Conservation (phyloP, 306 rosid species). For the Prunus campanulata region DNA sequence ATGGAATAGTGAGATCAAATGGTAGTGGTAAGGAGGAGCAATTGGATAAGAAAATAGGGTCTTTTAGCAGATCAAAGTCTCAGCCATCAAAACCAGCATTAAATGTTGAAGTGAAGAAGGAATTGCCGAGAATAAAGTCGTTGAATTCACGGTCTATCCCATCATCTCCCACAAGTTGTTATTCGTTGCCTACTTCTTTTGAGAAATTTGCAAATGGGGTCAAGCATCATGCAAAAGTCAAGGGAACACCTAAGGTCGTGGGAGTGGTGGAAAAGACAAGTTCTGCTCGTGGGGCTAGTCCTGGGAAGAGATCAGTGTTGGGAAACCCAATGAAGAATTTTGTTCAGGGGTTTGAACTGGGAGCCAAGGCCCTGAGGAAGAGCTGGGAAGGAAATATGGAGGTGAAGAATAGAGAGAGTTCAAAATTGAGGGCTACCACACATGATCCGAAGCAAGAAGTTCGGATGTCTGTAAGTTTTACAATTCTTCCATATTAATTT, state of each 20-base stretch:
- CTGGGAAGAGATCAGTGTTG: slow-evolving; percentile 43
- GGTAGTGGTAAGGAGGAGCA: slow-evolving; percentile 51
- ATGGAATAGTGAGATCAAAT: slow-evolving; percentile 28
- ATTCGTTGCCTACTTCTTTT: slow-evolving; percentile 79
- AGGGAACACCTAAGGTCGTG: slow-evolving; percentile 37
- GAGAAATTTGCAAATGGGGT: slow-evolving; percentile 81
- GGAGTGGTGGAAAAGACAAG: slow-evolving; percentile 52
- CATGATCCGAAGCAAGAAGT: slow-evolving; percentile 62
- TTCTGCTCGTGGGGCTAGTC: slow-evolving; percentile 58
- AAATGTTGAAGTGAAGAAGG: slow-evolving; percentile 62
- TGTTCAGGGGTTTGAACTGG: slow-evolving; percentile 84
- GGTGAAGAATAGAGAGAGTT: slow-evolving; percentile 55
- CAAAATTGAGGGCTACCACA: slow-evolving; percentile 56
- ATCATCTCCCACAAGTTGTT: slow-evolving; percentile 82
- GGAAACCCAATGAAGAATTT: slow-evolving; percentile 64
- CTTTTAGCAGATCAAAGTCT: slow-evolving; percentile 49
- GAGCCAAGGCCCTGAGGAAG: slow-evolving; percentile 90
- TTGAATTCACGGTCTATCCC: slow-evolving; percentile 79
- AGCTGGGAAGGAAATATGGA: slow-evolving; percentile 99
- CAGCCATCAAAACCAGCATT: slow-evolving; percentile 41
- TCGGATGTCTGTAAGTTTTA: slow-evolving; percentile 60
- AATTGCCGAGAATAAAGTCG: slow-evolving; percentile 61
- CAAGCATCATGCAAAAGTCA: slow-evolving; percentile 62
- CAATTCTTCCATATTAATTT: not conserved
- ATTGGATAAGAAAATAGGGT: slow-evolving; percentile 45